phyloP scores from a whole-genome alignment of 1,284 basidiomycete species.

The Ustilago sp. region DNA sequence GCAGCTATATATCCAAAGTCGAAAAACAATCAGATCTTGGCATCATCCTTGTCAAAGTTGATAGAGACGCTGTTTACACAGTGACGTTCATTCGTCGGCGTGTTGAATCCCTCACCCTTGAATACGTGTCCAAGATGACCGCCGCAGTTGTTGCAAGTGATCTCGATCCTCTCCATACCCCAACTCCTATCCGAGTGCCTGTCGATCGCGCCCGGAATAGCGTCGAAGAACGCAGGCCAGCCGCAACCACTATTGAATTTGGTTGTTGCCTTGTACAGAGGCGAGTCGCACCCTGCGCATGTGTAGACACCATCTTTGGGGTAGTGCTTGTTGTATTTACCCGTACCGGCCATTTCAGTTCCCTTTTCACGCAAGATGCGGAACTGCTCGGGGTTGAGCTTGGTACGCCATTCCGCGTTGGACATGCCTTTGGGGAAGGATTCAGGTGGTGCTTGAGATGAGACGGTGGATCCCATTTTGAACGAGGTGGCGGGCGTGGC shows the following conservation, averaged over 20 bases:
- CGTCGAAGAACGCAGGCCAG: conserved; percentile 97
- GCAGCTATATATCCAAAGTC: neutral
- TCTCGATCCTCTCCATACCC: conserved; percentile 76
- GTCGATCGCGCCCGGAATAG: conserved; percentile 88
- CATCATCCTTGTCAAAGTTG: conserved; percentile 77
- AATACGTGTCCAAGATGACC: conserved; percentile 95
- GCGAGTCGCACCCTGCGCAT: conserved; percentile 70
- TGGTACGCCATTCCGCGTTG: conserved; percentile 86
- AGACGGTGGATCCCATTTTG: conserved; percentile 49
- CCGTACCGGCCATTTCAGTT: conserved; percentile 82
- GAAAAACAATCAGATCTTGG: conserved; percentile 38
- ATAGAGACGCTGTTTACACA: conserved; percentile 87
- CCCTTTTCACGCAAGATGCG: conserved; percentile 86
- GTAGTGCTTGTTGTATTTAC: conserved; percentile 80
- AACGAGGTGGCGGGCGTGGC: conserved; percentile 5
- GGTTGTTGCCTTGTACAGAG: conserved; percentile 76
- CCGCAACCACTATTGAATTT: conserved; percentile 95
- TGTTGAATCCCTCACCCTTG: conserved; percentile 79
- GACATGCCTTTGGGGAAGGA: conserved; percentile 73
- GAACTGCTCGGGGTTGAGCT: conserved; percentile 88
- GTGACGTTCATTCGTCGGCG: conserved; percentile 76
- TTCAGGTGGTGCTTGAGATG: conserved; percentile 38
- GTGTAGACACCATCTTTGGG: conserved; percentile 76
- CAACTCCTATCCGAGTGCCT: conserved; percentile 71
- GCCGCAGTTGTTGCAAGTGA: conserved; percentile 81